These are phyloP conservation scores for Aspergillus asperescens DNA, from an alignment of 495 filamentous ascomycete genomes.

Conservation along the genomic window DNA sequence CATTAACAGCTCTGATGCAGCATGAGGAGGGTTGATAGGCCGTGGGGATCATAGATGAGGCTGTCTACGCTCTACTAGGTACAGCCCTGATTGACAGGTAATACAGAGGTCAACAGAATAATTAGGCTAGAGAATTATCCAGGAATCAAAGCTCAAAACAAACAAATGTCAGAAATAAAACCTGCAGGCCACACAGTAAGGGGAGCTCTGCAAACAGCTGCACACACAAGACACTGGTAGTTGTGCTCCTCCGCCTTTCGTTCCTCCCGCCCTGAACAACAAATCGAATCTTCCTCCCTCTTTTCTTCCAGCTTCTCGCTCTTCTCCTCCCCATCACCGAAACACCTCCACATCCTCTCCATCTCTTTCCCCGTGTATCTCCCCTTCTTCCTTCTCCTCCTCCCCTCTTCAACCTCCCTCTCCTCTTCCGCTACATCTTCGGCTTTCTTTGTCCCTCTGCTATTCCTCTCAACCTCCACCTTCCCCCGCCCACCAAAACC, in stretches of 20 bases:
- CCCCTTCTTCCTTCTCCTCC: conserved; percentile 9
- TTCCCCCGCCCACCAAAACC: conserved; percentile 23
- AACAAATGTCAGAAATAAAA: too few species aligned
- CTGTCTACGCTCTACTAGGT: too few species aligned
- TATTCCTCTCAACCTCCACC: conserved; percentile 29
- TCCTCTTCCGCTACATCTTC: conserved; percentile 18
- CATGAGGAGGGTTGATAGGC: too few species aligned
- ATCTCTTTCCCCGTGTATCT: conserved; percentile 18
- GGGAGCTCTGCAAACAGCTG: too few species aligned
- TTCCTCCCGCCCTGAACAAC: conserved; percentile 9
- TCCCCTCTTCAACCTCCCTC: conserved; percentile 15
- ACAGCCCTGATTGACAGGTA: too few species aligned
- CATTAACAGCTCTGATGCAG: too few species aligned
- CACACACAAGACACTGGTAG: background rate
- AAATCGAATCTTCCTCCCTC: conserved; percentile 16
- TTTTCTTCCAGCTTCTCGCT: conserved; percentile 24
- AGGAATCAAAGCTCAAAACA: too few species aligned
- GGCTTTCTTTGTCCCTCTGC: conserved; percentile 15
- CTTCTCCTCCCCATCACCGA: conserved; percentile 19
- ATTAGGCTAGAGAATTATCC: too few species aligned
- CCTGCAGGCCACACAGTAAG: too few species aligned
- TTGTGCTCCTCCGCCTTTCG: conserved; percentile 3
- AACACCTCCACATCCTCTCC: conserved; percentile 23
- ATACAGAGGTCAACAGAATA: too few species aligned
- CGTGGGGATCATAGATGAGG: too few species aligned